Conservation (phyloP, 2,329 filamentous ascomycete genomes). For the Zarea fungicola region DNA sequence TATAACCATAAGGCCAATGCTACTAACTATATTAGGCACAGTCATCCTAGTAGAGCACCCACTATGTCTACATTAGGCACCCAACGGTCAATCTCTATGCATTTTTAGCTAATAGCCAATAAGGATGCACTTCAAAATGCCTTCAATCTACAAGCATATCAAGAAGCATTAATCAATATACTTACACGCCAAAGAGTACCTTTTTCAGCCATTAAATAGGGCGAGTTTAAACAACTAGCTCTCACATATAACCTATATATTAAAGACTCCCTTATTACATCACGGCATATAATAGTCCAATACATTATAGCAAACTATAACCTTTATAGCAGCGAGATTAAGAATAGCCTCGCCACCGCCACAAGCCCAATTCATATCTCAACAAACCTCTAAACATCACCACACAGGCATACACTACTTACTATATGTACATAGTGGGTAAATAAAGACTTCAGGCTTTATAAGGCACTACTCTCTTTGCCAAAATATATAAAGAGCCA, state of each 20-base stretch:
- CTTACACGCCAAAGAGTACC: neutral
- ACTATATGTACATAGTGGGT: neutral
- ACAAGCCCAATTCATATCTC: neutral
- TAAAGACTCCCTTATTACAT: neutral
- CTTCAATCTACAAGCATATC: neutral
- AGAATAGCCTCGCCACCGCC: neutral
- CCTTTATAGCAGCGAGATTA: neutral
- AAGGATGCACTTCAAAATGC: neutral
- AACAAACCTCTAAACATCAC: neutral
- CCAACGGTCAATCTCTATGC: too few species aligned
- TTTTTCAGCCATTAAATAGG: conserved; percentile 3
- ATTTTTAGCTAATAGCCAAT: too few species aligned
- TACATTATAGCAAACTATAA: neutral
- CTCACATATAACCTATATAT: conserved; percentile 3
- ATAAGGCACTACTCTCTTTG: neutral
- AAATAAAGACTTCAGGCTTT: neutral
- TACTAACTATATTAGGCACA: too few species aligned
- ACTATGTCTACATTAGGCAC: too few species aligned
- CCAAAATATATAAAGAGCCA: neutral
- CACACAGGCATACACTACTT: neutral
- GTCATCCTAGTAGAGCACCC: too few species aligned
- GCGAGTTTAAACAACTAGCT: neutral
- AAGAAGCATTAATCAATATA: neutral
- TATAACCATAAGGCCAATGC: too few species aligned
- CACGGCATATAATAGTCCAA: neutral